Evolutionary conservation across 2,329 filamentous ascomycete genomes (phyloP).

Genomic region (Apiospora saccharicola): DNA sequence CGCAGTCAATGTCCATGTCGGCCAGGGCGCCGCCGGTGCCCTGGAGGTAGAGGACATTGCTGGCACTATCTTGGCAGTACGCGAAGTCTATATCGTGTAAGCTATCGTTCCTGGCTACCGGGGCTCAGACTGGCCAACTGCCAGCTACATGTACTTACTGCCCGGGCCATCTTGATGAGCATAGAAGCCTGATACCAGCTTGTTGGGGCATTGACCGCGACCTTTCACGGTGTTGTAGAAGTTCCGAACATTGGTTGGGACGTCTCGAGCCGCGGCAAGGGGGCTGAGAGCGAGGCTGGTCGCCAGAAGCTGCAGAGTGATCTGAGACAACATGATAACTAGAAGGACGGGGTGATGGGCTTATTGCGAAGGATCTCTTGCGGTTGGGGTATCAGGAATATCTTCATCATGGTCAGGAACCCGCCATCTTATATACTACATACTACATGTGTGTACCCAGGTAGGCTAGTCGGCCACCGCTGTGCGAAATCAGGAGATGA

Average conservation of each 20-base stretch:
- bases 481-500: neutral
- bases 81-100: neutral
- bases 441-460: neutral
- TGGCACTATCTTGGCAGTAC: neutral
- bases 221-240: neutral
- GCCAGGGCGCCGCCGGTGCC: neutral
- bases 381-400: neutral
- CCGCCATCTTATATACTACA: neutral
- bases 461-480: neutral
- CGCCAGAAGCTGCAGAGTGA: conserved; percentile 7
- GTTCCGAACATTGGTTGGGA: conserved; percentile 6
- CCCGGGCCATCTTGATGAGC: neutral
- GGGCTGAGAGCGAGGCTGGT: neutral
- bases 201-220: neutral
- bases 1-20: conserved; percentile 18
- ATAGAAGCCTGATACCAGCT: neutral
- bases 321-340: conserved; percentile 1
- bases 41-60: conserved; percentile 11
- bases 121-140: neutral
- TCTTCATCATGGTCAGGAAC: neutral
- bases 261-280: neutral
- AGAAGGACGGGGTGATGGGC: neutral
- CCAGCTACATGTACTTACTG: neutral
- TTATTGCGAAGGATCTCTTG: neutral
- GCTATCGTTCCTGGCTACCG: neutral